Percentiles rank a stretch among this genome's conserved stretches.
Evolutionary conservation across 768 basidiomycete genomes (phyloP).

Genomic region (Flagelloscypha sp.): DNA sequence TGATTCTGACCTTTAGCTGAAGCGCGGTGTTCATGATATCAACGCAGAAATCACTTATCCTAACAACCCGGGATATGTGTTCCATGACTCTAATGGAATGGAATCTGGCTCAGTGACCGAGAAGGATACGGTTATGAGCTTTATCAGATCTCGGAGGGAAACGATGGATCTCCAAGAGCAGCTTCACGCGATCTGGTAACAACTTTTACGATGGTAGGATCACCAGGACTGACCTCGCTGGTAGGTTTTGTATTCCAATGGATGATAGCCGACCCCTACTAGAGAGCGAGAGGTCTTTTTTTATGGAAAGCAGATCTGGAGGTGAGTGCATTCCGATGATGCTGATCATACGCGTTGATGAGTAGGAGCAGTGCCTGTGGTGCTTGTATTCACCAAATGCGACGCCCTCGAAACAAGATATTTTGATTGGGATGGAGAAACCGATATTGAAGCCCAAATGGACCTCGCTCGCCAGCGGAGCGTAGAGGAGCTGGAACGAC

Average conservation of each 20-base stretch:
- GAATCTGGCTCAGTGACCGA: constrained; percentile 13
- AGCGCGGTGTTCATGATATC: constrained; percentile 7
- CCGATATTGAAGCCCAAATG: too few species aligned
- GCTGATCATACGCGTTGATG: constrained; percentile 1
- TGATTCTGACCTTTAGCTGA: too few species aligned
- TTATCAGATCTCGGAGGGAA: constrained; percentile 16
- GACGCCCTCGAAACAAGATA: too few species aligned
- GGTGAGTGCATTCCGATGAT: constrained; percentile 15
- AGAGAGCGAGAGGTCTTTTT: constrained; percentile 21
- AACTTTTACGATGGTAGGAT: background rate
- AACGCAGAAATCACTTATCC: constrained; percentile 5
- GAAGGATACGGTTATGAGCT: constrained; percentile 7
- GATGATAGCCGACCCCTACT: constrained; percentile 19
- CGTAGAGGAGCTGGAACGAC: too few species aligned
- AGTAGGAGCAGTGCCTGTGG: constrained; percentile 24
- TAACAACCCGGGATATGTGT: constrained; percentile 12
- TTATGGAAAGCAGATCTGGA: constrained; percentile 17
- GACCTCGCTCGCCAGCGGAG: too few species aligned
- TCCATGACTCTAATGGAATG: constrained; percentile 17
- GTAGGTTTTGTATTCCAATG: constrained; percentile 33
- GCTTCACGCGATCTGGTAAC: constrained; percentile 32
- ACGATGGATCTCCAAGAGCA: constrained; percentile 14
- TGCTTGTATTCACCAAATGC: constrained; percentile 30
- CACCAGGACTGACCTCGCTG: background rate
- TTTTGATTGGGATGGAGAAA: too few species aligned